phyloP scores from a whole-genome alignment of 2,329 filamentous ascomycete species.

The Pseudogymnoascus sp. region DNA sequence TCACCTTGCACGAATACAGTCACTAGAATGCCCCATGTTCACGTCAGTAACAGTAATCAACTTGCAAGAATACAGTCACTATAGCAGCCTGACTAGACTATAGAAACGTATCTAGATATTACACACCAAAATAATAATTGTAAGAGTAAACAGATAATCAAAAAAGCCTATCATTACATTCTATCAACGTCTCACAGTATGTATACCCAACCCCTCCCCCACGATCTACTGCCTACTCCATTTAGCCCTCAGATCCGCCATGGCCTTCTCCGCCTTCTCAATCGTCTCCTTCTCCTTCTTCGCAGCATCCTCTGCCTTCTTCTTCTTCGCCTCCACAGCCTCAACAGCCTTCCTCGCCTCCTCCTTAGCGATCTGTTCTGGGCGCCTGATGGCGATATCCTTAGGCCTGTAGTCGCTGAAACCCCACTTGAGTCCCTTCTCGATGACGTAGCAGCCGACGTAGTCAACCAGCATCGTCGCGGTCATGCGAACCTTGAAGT shows the following conservation, averaged over 20 bases:
- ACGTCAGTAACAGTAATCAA: neutral
- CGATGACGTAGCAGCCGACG: conserved; percentile 76
- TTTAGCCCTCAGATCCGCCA: conserved; percentile 38
- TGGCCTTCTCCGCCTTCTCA: conserved; percentile 51
- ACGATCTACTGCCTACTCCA: conserved; percentile 2
- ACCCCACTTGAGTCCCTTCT: conserved; percentile 72
- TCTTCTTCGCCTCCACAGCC: conserved; percentile 37
- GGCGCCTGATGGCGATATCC: conserved; percentile 80
- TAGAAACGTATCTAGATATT: neutral
- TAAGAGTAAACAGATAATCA: conserved; percentile 1
- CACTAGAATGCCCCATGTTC: neutral
- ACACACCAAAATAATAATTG: neutral
- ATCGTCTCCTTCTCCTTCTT: conserved; percentile 43
- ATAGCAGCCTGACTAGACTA: neutral
- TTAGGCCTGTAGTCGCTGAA: conserved; percentile 92
- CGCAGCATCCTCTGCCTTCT: conserved; percentile 46
- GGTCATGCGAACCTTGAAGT: conserved; percentile 87
- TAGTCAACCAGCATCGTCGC: conserved; percentile 83
- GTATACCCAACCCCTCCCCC: neutral
- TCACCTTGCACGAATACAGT: neutral
- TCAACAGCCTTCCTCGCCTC: conserved; percentile 57
- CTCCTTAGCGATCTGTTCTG: conserved; percentile 80
- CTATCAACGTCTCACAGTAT: neutral
- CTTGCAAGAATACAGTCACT: neutral
- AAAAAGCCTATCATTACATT: conserved; percentile 4